Percentiles rank a stretch among this genome's conserved stretches.
Conservation (phyloP, 192 early-diverging fungal genomes). For the Paraglomus brasilianum region DNA sequence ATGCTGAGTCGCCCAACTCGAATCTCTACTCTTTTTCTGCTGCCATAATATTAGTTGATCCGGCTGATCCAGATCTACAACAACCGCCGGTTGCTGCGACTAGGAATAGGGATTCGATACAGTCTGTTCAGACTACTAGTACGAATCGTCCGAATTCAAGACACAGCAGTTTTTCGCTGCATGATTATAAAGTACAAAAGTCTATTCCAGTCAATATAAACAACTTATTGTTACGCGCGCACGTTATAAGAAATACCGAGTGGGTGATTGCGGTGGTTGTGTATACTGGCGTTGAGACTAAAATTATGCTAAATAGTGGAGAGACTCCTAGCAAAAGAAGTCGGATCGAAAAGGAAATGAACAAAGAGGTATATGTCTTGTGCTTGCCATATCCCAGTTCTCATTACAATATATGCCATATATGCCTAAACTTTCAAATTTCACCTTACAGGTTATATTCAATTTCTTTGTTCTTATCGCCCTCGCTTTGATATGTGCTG, state of each 20-base stretch:
- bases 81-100: not conserved
- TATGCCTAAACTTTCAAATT: not conserved
- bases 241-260: conserved; percentile 85
- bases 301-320: conserved; percentile 90
- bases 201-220: conserved; percentile 73
- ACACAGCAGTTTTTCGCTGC: not conserved
- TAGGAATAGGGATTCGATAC: not conserved
- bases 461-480: conserved; percentile 43
- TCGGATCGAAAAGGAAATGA: conserved; percentile 83
- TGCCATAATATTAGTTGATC: conserved; percentile 52
- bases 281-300: conserved; percentile 87
- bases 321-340: conserved; percentile 88
- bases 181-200: conserved; percentile 29
- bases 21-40: conserved; percentile 80
- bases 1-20: conserved; percentile 74
- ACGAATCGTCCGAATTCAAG: not conserved
- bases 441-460: conserved; percentile 36
- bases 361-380: conserved; percentile 56
- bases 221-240: conserved; percentile 85
- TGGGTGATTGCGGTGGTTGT: conserved; percentile 85
- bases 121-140: not conserved
- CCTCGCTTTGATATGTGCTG: conserved; percentile 39
- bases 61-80: conserved; percentile 4
- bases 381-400: not conserved
- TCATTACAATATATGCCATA: not conserved